These are phyloP conservation scores for Meira nashicola DNA, from an alignment of 1,284 basidiomycete species.

Conservation along the genomic window DNA sequence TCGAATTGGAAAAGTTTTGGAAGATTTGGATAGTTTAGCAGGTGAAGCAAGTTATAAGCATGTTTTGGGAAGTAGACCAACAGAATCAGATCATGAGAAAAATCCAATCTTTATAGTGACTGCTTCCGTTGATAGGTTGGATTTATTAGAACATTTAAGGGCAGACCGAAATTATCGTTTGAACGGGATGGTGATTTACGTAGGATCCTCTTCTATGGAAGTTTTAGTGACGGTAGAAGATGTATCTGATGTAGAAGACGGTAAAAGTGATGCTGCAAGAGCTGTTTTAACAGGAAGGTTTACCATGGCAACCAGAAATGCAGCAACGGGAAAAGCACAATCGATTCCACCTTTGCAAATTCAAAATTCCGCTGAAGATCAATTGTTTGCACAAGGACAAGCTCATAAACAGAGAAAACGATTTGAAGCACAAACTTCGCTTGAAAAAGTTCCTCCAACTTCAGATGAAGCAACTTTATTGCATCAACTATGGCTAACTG, in stretches of 20 bases:
- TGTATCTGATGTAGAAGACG: constrained; percentile 13
- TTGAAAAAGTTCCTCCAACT: constrained; percentile 49
- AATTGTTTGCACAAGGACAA: constrained; percentile 48
- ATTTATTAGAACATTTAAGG: constrained; percentile 32
- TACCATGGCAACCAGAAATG: constrained; percentile 52
- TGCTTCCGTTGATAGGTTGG: constrained; percentile 53
- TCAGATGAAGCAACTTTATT: constrained; percentile 50
- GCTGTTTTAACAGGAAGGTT: constrained; percentile 53
- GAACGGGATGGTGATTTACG: constrained; percentile 34
- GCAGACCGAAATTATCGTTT: constrained; percentile 38
- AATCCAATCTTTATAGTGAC: constrained; percentile 54
- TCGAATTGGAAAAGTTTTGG: constrained; percentile 53
- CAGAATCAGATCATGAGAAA: constrained; percentile 22
- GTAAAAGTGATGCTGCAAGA: constrained; percentile 15
- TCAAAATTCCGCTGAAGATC: constrained; percentile 40
- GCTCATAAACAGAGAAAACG: constrained; percentile 47
- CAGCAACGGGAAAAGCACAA: constrained; percentile 33
- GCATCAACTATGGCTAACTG: constrained; percentile 45
- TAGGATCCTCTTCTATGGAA: constrained; percentile 51
- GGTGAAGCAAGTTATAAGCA: constrained; percentile 47
- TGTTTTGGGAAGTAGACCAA: constrained; percentile 49
- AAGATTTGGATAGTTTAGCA: constrained; percentile 53
- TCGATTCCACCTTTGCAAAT: constrained; percentile 39
- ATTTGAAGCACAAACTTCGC: constrained; percentile 29
- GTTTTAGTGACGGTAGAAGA: constrained; percentile 53